Percentiles rank a stretch among this genome's conserved stretches.
Conservation (phyloP, 164 flowering plant species). For the Berberis vulgaris region DNA sequence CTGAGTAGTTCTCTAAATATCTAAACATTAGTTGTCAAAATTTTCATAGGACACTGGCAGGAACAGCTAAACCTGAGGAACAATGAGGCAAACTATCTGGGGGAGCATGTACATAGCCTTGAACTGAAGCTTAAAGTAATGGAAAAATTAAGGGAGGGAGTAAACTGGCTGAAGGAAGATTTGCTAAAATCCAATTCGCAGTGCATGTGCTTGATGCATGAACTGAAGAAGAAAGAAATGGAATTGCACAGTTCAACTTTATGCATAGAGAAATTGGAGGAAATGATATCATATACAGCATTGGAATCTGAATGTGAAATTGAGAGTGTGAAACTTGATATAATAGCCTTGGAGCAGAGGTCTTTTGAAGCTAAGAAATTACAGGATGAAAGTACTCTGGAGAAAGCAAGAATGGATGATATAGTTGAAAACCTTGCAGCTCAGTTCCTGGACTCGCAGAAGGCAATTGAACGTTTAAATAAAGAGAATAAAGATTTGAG, state of each 20-base stretch:
- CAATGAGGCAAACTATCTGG: conserved; percentile 35
- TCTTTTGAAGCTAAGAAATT: conserved; percentile 41
- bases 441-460: conserved; percentile 29
- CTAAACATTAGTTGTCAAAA: background rate
- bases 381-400: conserved; percentile 39
- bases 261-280: conserved; percentile 51
- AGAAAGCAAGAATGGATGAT: conserved; percentile 30
- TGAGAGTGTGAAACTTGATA: conserved; percentile 73
- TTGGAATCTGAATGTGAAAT: conserved; percentile 81
- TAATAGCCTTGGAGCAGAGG: conserved; percentile 43
- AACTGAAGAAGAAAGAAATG: conserved; percentile 43
- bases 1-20: background rate
- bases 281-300: conserved; percentile 40
- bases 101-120: conserved; percentile 48
- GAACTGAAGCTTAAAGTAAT: conserved; percentile 43
- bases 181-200: conserved; percentile 39
- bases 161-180: conserved; percentile 37
- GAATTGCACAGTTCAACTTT: conserved; percentile 35
- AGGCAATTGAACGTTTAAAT: conserved; percentile 28
- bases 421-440: conserved; percentile 31
- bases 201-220: conserved; percentile 28
- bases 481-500: conserved; percentile 48
- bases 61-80: conserved; percentile 62
- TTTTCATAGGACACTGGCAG: conserved; percentile 56
- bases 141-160: conserved; percentile 31